Evolutionary conservation across 768 basidiomycete genomes (phyloP), one percentile per base, ranked within the genome.

Genomic region (Suillus ampliporus): DNA sequence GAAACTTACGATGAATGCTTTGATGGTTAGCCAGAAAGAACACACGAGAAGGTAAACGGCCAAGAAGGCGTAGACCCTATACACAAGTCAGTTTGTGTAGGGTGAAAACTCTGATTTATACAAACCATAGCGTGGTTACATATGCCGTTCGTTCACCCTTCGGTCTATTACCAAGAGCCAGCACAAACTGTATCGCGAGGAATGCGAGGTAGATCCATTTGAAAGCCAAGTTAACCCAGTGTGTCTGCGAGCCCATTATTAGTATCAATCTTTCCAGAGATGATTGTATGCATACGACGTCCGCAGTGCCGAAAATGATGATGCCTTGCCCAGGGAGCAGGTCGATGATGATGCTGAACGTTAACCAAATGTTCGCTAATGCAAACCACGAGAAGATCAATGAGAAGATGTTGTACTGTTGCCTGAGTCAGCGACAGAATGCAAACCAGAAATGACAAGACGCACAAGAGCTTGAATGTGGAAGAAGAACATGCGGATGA

Each of bases 401-500:
- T 35, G 86, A 89, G 73, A 92, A 87, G 57, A 95, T 69, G 76
- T 95, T 95, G 76, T 95, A 96, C 91, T 94, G n/a, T 44, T 10
- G 50, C 19, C 23, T 69, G 28, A 66, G 37, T n/a, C n/a, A 51
- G 59, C 31, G 21, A 8, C 44, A 17, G 28, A 44, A 11, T 31
- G 7, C 3, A 51, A 57, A 35, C 28, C 26, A n/a, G 31, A 28
- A 46, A 46, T 57, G 48, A 70, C 38, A 26, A 26, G 34, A 82
- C 90, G 65, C 73, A 94, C 94, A 59, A 98, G 62, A 46, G 89
- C 95, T 77, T 99, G 97, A 52, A 99, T 71, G 72, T 98, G 96
- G 75, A 99, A 88, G 82, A 98, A 95, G 81, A 99, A 90, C 91
- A 99, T 94, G 71, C 97, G 89, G 65, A 97, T 84, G 58, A 93